These are phyloP conservation scores for Citrus australasica DNA, from an alignment of 345 rosid species.

Conservation along the genomic window DNA sequence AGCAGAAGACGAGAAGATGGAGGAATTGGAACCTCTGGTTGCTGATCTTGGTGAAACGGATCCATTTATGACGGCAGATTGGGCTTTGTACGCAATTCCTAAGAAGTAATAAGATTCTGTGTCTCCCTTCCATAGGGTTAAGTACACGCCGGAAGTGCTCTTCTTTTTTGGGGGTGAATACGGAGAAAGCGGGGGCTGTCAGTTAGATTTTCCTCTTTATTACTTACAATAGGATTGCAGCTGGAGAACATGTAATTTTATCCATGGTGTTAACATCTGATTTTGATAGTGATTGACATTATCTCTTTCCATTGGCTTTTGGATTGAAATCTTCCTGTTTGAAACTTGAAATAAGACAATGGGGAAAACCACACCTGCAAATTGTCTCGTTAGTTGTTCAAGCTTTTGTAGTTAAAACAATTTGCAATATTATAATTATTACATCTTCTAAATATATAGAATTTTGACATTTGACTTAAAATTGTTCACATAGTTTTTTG, in stretches of 20 bases:
- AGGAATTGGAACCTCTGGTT: constrained; percentile 45
- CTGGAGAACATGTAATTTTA: constrained; percentile 14
- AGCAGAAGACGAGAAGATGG: constrained; percentile 53
- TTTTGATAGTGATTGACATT: constrained; percentile 1
- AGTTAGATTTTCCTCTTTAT: not conserved
- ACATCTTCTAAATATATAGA: too few relatives aligned
- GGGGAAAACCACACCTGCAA: not conserved
- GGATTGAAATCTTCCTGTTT: constrained; percentile 10
- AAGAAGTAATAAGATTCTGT: not conserved
- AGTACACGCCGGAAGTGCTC: not conserved
- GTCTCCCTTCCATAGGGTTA: not conserved
- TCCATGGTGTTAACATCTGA: not conserved
- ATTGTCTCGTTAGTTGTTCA: not conserved
- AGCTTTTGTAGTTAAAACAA: too few relatives aligned
- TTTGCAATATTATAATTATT: too few relatives aligned
- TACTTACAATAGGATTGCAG: constrained; percentile 5
- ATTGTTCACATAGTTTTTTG: too few relatives aligned
- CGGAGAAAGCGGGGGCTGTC: not conserved
- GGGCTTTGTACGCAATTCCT: not conserved
- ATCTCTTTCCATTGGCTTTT: not conserved
- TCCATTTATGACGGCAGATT: constrained; percentile 81
- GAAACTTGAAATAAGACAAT: constrained; percentile 4
- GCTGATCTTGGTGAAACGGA: constrained; percentile 88
- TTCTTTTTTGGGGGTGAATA: not conserved
- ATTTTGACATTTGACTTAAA: too few relatives aligned